A percentile compares a stretch with the other conserved stretches of the same genome.
Conservation (phyloP, 2,329 filamentous ascomycete genomes). For the Fusarium chuoi region DNA sequence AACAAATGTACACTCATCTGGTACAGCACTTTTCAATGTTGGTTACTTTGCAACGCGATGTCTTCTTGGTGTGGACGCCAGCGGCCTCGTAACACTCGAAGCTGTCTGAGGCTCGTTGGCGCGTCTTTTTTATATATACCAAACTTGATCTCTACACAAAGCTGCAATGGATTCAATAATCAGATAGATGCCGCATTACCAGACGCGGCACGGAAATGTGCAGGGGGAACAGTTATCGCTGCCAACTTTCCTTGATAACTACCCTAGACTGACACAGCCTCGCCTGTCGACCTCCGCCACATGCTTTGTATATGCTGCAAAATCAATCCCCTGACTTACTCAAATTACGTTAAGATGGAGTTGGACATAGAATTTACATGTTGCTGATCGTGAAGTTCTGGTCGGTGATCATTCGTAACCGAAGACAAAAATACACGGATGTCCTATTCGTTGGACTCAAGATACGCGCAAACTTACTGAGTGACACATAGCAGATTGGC, state of each 20-base stretch:
- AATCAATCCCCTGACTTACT: too few species aligned
- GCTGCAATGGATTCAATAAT: background rate
- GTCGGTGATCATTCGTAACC: background rate
- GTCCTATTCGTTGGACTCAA: too few species aligned
- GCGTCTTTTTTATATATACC: background rate
- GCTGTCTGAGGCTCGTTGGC: too few species aligned
- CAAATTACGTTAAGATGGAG: too few species aligned
- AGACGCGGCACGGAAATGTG: background rate
- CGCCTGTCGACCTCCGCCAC: background rate
- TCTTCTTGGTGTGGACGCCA: too few species aligned
- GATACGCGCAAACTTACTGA: background rate
- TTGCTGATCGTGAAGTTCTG: background rate
- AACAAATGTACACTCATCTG: rapidly evolving
- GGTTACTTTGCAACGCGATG: background rate
- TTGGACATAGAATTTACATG: too few species aligned
- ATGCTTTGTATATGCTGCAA: background rate
- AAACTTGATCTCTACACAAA: background rate
- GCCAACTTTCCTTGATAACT: too few species aligned
- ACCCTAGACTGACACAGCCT: background rate
- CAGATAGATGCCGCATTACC: background rate
- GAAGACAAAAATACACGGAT: background rate
- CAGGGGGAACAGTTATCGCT: background rate
- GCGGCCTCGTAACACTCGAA: background rate
- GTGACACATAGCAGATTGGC: background rate
- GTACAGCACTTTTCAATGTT: too few species aligned